Evolutionary conservation across 371 early-diverging fungal genomes (phyloP), one percentile per base, ranked within the genome.

Genomic region (Umbelopsis sp.): DNA sequence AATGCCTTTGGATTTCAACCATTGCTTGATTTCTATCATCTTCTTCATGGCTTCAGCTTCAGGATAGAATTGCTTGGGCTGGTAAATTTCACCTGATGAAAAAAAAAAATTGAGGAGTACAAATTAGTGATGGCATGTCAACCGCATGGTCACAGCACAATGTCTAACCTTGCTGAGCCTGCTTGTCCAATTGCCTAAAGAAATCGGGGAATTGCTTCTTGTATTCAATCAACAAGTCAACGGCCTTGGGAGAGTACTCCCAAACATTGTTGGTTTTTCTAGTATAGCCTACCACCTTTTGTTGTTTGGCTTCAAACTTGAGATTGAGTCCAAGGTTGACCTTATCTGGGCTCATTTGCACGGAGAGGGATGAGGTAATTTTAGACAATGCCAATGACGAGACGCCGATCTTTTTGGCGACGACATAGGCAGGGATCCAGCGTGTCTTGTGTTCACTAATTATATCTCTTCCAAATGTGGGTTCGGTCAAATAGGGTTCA

Each of bases 281-380:
- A 6, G 95, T 86, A 73, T 93, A 96, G 2, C 96, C 97, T 3
- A 93, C 69, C 5, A 94, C 97, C 74, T 96, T 96, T 67, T 88
- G 87, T 63, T 88, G 87, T 73, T 91, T 91, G 32, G 84, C 85
- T 50, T 97, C 97, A 73, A 96, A 96, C 75, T 97, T 97, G 66
- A 97, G 83, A 66, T 89, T 91, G 62, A 98, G 79, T 0, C 97
- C 98, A 22, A 96, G 70, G 67, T 95, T 93, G 66, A 90, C 65
- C 18, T 89, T 84, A 46, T 87, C 85, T 16, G 85, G 83, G 20
- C 76, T 68, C 38, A 25, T 77, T 68, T 64, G 50, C 2, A 97
- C 87, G 44, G 87, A 82, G 50, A 98, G 76, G 14, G 91, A 86
- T 0, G 97, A 94, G 0, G 96, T 92, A 29, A 97, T 73, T 68